phyloP scores from a whole-genome alignment of 106 monocot genomes.

The Dendrobium chrysotoxum region DNA sequence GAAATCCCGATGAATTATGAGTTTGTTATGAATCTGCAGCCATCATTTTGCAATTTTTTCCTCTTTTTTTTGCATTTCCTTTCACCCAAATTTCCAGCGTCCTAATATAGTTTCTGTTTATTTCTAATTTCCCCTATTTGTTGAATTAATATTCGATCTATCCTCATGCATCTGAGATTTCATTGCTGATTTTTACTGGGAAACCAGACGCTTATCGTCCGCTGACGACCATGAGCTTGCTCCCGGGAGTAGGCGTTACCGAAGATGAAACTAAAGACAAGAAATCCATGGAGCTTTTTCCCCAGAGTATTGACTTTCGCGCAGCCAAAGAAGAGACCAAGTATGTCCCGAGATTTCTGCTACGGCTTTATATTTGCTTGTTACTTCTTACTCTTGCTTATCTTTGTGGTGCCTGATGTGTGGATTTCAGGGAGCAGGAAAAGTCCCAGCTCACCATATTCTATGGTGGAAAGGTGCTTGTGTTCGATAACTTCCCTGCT shows the following conservation, averaged over 20 bases:
- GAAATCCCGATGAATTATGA: too few species aligned
- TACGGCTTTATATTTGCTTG: background rate
- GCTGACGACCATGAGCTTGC: conserved; percentile 28
- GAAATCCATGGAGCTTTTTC: conserved; percentile 8
- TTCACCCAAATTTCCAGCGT: too few species aligned
- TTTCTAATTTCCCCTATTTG: background rate
- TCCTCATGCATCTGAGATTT: background rate
- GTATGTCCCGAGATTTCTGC: background rate
- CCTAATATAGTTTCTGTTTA: background rate
- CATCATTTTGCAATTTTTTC: too few species aligned
- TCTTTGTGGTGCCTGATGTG: background rate
- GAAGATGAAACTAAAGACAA: background rate
- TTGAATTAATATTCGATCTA: background rate
- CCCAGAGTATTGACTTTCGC: conserved; percentile 10
- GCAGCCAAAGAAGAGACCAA: background rate
- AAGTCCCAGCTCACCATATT: conserved; percentile 48
- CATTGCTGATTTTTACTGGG: background rate
- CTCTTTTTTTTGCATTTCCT: too few species aligned
- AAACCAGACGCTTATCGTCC: conserved; percentile 7
- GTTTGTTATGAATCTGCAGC: too few species aligned
- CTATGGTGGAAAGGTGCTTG: conserved; percentile 50
- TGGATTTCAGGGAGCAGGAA: conserved; percentile 11
- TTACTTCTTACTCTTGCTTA: background rate
- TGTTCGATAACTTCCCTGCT: conserved; percentile 47
- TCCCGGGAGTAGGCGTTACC: conserved; percentile 18